Conservation (phyloP, 2,329 filamentous ascomycete genomes). For the Neonectria neomacrospora region DNA sequence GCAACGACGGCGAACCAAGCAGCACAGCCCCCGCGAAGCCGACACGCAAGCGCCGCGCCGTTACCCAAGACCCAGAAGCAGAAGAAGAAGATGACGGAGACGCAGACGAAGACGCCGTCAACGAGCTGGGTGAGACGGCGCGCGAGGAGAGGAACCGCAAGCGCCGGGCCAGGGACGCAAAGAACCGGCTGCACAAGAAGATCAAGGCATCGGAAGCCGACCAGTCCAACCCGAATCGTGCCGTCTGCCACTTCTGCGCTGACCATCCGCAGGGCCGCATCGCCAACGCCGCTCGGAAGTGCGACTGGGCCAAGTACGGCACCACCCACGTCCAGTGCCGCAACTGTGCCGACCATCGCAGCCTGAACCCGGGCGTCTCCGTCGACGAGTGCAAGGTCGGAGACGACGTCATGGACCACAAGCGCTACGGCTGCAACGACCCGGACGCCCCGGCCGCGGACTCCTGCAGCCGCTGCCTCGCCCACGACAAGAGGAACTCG, state of each 20-base stretch:
- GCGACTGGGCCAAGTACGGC: constrained; percentile 6
- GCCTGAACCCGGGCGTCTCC: neutral
- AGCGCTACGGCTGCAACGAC: constrained; percentile 28
- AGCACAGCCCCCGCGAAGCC: neutral
- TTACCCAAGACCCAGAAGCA: neutral
- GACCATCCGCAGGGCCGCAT: constrained; percentile 19
- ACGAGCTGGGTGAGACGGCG: neutral
- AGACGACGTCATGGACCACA: constrained; percentile 11
- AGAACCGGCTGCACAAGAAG: neutral
- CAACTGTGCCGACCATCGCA: constrained; percentile 37
- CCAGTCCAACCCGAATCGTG: neutral
- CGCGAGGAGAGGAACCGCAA: neutral
- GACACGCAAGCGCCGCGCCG: neutral
- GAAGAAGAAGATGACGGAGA: no score
- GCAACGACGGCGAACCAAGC: neutral
- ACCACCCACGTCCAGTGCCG: constrained; percentile 26
- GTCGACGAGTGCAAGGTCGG: constrained; percentile 20
- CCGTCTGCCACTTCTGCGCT: constrained; percentile 32
- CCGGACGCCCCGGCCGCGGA: constrained; percentile 4
- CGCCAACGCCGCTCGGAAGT: neutral
- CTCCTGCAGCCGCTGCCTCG: constrained; percentile 17
- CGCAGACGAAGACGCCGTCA: neutral
- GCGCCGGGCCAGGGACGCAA: neutral
- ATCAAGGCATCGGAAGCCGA: no score
- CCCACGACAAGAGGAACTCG: neutral